Evolutionary conservation across 495 filamentous ascomycete species (phyloP), one percentile per base, ranked within the genome.

Genomic region (Penicillium canescens): DNA sequence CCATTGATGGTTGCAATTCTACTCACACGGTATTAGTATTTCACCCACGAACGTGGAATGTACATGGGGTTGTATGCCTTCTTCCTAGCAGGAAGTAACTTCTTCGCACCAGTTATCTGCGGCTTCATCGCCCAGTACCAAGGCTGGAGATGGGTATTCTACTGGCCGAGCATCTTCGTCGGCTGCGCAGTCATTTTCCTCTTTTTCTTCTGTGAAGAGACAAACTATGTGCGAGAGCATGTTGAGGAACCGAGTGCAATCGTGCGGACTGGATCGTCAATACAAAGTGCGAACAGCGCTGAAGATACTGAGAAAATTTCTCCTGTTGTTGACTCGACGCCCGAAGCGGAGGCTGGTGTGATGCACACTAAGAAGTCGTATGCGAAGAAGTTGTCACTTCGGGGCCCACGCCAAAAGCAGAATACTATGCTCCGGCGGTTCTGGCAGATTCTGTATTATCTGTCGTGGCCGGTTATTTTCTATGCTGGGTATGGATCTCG

Each of bases 121-220:
- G 85, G 85, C 2, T 89, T 89, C 66, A 87, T 89, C 58, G 79
- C 80, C 14, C 76, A 86, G 54, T 82, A 83, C 12, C 75, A 83
- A 48, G 82, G 84, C 28, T 85, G 82, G 74, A 50, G 70, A 60
- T 86, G 84, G 84, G 83, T 85, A 1, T 79, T 85, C 52, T 87
- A 85, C 65, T 85, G 81, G 77, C 81, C 80, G 31, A 82, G 82
- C 7, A 84, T 87, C 26, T 86, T 87, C 58, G 68, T 73, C 46
- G 85, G 61, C 1, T 71, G 74, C 20, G 76, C 71, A 1, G 78
- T 81, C 43, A 61, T 83, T 5, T 84, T 87, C 54, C 72, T 86
- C 0, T 85, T 86, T 69, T 83, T 86, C 67, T 83, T 85, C 66
- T 82, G 86, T 79, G 86, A 88, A 66, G 85, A 89, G 63, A 87